A percentile compares a stretch with the other conserved stretches of the same genome.
Conservation (phyloP, 441 rosid genomes). For the Pelargonium cotyledonis region DNA sequence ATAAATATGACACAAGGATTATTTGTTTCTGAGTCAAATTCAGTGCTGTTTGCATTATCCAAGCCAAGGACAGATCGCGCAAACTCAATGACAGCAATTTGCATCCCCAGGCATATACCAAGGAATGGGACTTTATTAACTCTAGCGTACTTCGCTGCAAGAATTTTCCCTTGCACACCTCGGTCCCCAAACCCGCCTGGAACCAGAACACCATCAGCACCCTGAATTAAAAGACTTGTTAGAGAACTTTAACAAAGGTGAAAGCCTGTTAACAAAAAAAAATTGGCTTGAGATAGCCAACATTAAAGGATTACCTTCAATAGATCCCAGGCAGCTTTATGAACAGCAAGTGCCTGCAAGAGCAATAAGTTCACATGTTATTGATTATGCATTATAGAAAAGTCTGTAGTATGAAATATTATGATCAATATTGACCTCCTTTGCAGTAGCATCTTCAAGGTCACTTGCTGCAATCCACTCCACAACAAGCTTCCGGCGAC, state of each 20-base stretch:
- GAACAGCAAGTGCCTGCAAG: conserved; percentile 50
- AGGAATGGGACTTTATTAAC: conserved; percentile 82
- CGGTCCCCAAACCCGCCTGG: conserved; percentile 99
- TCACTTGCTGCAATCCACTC: conserved; percentile 29
- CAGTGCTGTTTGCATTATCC: conserved; percentile 84
- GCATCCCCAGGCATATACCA: conserved; percentile 98
- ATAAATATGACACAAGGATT: conserved; percentile 84
- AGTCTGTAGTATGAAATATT: conserved; percentile 13
- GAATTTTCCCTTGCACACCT: conserved; percentile 90
- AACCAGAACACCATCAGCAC: conserved; percentile 85
- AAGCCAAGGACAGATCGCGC: conserved; percentile 65
- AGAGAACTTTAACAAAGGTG: conserved; percentile 7
- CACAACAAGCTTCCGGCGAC: conserved; percentile 21
- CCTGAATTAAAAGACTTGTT: conserved; percentile 38
- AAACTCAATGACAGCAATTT: conserved; percentile 82
- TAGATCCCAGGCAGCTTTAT: conserved; percentile 53
- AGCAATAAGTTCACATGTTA: conserved; percentile 14
- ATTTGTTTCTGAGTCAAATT: conserved; percentile 61
- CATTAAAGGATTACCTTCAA: conserved; percentile 37
- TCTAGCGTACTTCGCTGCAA: conserved; percentile 79
- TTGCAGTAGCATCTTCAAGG: conserved; percentile 18
- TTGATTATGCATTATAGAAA: not conserved
- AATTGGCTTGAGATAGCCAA: not conserved
- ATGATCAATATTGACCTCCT: conserved; percentile 20
- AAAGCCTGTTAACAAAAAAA: not conserved